A percentile compares a stretch with the other conserved stretches of the same genome.
Conservation (phyloP, 768 basidiomycete genomes). For the Podaxis sp. region DNA sequence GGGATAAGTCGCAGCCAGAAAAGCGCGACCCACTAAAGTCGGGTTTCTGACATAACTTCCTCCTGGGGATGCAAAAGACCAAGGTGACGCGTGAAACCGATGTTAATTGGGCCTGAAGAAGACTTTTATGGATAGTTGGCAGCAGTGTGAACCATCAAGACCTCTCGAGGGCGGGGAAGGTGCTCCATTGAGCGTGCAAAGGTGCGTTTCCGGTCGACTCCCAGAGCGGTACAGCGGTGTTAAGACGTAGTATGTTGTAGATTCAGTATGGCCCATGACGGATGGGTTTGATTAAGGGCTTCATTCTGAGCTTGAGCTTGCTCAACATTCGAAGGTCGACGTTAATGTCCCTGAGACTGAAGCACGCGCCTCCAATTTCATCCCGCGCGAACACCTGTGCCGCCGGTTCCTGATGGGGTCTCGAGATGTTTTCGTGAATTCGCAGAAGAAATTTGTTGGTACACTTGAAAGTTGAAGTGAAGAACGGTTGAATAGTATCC, state of each 20-base stretch:
- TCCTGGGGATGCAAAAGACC: background rate
- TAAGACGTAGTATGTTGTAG: background rate
- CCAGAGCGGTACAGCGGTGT: background rate
- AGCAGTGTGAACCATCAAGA: background rate
- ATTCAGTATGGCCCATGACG: background rate
- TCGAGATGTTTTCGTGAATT: background rate
- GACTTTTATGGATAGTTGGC: background rate
- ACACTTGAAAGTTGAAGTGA: background rate
- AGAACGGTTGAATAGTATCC: background rate
- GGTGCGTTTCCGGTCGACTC: background rate
- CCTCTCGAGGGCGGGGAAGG: background rate
- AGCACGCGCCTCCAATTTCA: background rate
- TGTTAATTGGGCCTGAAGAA: background rate
- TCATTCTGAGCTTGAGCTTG: background rate
- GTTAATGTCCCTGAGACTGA: background rate
- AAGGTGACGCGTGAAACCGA: background rate
- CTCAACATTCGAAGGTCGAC: background rate
- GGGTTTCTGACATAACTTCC: background rate
- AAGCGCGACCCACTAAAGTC: background rate
- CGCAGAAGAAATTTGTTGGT: background rate
- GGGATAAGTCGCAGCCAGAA: no score
- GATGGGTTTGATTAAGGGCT: background rate
- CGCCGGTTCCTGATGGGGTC: background rate
- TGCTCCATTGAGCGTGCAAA: background rate
- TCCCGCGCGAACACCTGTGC: background rate